A percentile compares a stretch with the other conserved stretches of the same genome.
Conservation (phyloP, 2,329 filamentous ascomycete species). For the Botrytis pseudocinerea region DNA sequence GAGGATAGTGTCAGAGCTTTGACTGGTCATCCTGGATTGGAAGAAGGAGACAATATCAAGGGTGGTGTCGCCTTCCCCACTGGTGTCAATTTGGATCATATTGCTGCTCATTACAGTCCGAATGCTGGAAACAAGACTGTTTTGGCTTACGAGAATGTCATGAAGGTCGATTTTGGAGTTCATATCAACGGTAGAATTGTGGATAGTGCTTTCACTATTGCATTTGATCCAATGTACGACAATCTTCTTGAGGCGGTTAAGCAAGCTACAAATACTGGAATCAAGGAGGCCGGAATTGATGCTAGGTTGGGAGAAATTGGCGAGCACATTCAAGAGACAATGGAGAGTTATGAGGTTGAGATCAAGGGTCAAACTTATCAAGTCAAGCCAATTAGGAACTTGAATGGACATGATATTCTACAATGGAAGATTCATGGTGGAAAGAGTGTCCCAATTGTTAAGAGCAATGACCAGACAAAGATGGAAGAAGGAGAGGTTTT, state of each 20-base stretch:
- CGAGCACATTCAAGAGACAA: constrained; percentile 59
- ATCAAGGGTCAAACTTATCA: constrained; percentile 54
- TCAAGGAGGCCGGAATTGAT: constrained; percentile 90
- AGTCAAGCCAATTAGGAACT: constrained; percentile 55
- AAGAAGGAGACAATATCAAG: constrained; percentile 74
- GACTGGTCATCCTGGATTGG: constrained; percentile 72
- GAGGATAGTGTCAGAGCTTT: constrained; percentile 78
- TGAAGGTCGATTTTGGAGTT: constrained; percentile 73
- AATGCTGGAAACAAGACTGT: constrained; percentile 82
- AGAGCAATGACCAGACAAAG: constrained; percentile 83
- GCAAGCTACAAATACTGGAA: constrained; percentile 71
- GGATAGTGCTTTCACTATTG: constrained; percentile 69
- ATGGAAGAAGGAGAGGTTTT: constrained; percentile 98
- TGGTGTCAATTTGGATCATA: constrained; percentile 80
- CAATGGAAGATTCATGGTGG: constrained; percentile 88
- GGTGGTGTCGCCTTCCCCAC: constrained; percentile 87
- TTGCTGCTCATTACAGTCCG: constrained; percentile 82
- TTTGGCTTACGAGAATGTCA: constrained; percentile 64
- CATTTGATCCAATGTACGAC: constrained; percentile 68
- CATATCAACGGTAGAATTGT: constrained; percentile 71
- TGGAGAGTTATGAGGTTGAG: constrained; percentile 62
- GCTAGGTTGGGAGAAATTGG: constrained; percentile 72
- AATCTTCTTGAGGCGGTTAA: constrained; percentile 66
- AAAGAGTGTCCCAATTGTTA: constrained; percentile 93
- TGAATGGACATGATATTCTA: constrained; percentile 78